Percentiles rank a stretch among this genome's conserved stretches.
phyloP scores from a whole-genome alignment of 2,329 filamentous ascomycete genomes.

The Ophiostoma himal-ulmi region DNA sequence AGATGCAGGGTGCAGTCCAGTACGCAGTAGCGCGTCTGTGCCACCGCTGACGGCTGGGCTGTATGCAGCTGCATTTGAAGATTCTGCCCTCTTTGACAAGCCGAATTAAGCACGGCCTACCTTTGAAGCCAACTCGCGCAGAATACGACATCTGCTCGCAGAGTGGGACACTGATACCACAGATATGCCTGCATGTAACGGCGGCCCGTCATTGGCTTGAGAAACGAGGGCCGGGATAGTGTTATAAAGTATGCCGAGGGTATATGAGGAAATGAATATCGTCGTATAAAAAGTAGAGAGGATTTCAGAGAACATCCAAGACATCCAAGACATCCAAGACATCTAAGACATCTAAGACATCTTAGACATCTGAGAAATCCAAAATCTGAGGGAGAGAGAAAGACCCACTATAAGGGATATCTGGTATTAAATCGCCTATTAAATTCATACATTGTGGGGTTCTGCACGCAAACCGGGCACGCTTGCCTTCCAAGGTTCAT shows the following conservation, averaged over 20 bases:
- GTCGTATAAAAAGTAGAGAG: too few species aligned
- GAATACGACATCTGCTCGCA: not conserved
- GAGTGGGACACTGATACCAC: not conserved
- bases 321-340: too few species aligned
- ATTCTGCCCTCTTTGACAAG: not conserved
- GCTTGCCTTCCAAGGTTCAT: constrained; percentile 1
- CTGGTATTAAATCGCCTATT: not conserved
- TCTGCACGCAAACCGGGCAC: constrained; percentile 3
- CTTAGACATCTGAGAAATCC: too few species aligned
- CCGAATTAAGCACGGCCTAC: too few species aligned
- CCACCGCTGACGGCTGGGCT: not conserved
- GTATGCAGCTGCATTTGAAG: not conserved
- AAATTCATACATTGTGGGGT: not conserved
- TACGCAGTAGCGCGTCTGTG: not conserved
- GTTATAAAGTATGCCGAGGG: not conserved
- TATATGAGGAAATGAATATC: too few species aligned
- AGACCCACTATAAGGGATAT: not conserved
- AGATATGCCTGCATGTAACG: not conserved
- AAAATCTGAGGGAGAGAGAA: not conserved
- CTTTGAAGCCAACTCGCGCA: too few species aligned
- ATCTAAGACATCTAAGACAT: too few species aligned
- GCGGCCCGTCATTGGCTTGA: not conserved
- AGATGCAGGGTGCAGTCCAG: constrained; percentile 3
- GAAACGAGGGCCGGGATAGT: not conserved
- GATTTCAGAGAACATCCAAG: too few species aligned